Conservation (phyloP, 306 rosid species). For the Lathyrus oleraceus region DNA sequence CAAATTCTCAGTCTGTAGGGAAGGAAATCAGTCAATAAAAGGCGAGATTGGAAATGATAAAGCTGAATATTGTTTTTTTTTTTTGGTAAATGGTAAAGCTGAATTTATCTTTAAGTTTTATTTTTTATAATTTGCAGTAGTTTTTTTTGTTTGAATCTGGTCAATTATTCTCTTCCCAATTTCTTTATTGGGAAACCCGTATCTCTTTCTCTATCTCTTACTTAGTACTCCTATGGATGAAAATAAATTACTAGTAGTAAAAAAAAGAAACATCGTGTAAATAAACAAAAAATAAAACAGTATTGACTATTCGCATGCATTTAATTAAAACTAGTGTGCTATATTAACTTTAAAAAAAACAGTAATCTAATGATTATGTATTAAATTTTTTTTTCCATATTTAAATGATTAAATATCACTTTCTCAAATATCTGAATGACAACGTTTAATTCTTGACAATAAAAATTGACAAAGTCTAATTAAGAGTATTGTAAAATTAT, state of each 20-base stretch:
- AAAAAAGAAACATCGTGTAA: neutral
- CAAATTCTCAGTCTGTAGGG: neutral
- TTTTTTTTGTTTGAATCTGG: neutral
- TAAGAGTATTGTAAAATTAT: no score
- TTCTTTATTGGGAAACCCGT: conserved; percentile 7
- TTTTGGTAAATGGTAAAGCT: neutral
- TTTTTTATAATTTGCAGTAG: neutral
- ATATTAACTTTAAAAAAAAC: no score
- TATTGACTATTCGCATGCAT: neutral
- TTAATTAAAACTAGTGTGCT: neutral
- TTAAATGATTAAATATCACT: no score
- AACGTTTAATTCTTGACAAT: no score
- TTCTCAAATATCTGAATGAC: no score
- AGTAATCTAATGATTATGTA: no score
- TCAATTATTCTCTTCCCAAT: neutral
- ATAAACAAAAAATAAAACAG: no score
- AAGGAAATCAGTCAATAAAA: no score
- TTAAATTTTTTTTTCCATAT: no score
- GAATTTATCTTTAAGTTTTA: no score
- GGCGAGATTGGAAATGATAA: neutral
- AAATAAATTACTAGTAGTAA: neutral
- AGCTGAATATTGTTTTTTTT: no score
- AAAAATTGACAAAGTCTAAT: no score
- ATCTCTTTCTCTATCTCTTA: neutral
- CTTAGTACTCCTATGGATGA: neutral